Base-by-base conservation (phyloP, 768 basidiomycete species). In the Sporobolomyces roseus region DNA sequence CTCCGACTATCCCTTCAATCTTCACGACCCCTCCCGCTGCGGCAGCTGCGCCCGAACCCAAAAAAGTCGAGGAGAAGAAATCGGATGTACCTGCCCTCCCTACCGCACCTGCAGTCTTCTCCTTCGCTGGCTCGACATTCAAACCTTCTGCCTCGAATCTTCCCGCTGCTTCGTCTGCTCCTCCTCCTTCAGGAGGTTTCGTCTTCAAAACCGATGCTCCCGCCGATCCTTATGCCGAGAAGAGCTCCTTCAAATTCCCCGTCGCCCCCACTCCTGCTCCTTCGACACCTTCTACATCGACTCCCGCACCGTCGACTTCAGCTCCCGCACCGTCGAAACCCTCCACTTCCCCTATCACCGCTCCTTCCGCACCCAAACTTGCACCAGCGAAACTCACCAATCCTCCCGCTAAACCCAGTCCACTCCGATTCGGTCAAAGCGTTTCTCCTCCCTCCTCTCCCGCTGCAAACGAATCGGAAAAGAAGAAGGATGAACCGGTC, bases 231-330 rank as follows among this genome's bases (percentile, higher is more conserved):
- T 60, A 54, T 60, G 61, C 64, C 46, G 48, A 63, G 33, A 73
- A 73, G 62, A 69, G 67, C 58, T 27, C 35, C 14, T 73, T 73
- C 68, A 33, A 65, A 17, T 73, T 73, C 68, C 65, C 69, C 0
- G 29, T 60, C 23, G 58, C 61, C 38, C 3, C 59, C 1, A 27
- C 10, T 41, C 48, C 32, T 4, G 32, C 36, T 21, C 23, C 58
- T 17, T 25, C 53, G 1, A 33, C 63, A 1, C 30, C 63, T 35
- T 35, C 58, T 58, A 30, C 64, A 9, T 19, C 64, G 1, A 27
- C 64, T n/a, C 30, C 62, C 17, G 6, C 62, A 8, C 21, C 53
- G 29, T 29, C 61, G 0, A 8, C 56, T 21, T 13, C 66, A 1
- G 25, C 61, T 16, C 8, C 67, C 3, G 14, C 51, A 0, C 3